Evolutionary conservation across 2,329 filamentous ascomycete species (phyloP).

Genomic region (Epichloe glyceriae): DNA sequence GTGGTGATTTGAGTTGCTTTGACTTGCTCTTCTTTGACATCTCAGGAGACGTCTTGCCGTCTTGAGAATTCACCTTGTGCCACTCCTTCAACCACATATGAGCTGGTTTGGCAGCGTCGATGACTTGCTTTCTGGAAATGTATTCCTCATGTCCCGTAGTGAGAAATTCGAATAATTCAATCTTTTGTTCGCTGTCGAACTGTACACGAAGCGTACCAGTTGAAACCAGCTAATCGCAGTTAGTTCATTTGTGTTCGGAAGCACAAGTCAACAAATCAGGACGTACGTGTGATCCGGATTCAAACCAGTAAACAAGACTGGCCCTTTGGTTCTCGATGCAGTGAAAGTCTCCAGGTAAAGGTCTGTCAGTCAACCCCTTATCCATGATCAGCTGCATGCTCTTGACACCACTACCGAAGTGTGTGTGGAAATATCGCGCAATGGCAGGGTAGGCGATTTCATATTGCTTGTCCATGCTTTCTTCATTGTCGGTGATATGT

Average conservation of each 20-base stretch:
- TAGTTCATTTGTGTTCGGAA: neutral
- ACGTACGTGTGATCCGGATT: constrained; percentile 67
- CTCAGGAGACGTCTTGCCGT: constrained; percentile 48
- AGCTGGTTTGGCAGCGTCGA: constrained; percentile 46
- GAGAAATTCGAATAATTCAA: constrained; percentile 75
- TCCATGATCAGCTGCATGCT: constrained; percentile 81
- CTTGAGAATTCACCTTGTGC: constrained; percentile 43
- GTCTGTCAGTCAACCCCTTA: constrained; percentile 41
- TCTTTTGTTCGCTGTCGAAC: constrained; percentile 66
- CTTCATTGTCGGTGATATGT: constrained; percentile 41
- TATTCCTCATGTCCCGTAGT: constrained; percentile 72
- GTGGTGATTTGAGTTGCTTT: constrained; percentile 46
- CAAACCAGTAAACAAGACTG: constrained; percentile 81
- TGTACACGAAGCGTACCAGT: constrained; percentile 65
- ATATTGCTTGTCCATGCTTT: constrained; percentile 60
- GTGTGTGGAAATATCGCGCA: constrained; percentile 77
- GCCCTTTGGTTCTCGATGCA: constrained; percentile 65
- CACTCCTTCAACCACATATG: constrained; percentile 56
- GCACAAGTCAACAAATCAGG: neutral
- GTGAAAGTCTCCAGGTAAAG: constrained; percentile 49
- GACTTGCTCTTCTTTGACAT: constrained; percentile 54
- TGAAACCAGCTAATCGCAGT: constrained; percentile 50
- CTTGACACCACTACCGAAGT: constrained; percentile 76
- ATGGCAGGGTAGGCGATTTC: constrained; percentile 75
- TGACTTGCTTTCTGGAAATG: constrained; percentile 54